A percentile compares a stretch with the other conserved stretches of the same genome.
These are phyloP conservation scores for Aspergillus vadensis DNA, from an alignment of 2,329 filamentous ascomycete species.

Conservation along the genomic window DNA sequence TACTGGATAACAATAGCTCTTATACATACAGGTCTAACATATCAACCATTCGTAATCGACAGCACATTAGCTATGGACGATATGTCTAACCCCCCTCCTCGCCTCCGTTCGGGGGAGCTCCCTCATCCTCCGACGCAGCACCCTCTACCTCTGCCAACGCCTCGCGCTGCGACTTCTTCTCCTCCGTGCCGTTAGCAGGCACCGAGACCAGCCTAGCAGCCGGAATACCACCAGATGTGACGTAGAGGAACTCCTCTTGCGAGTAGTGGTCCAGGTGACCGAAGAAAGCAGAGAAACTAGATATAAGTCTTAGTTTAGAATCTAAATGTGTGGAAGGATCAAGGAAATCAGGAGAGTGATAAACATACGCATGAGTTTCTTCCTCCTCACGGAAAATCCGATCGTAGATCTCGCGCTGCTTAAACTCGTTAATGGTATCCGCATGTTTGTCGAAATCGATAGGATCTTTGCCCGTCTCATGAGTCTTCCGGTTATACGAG, in stretches of 20 bases:
- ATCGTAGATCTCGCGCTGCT: slow-evolving; percentile 87
- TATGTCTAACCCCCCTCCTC: not conserved
- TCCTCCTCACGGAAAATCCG: slow-evolving; percentile 90
- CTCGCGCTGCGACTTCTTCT: slow-evolving; percentile 30
- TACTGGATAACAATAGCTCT: not conserved
- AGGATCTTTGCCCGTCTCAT: slow-evolving; percentile 57
- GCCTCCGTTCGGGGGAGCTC: slow-evolving; percentile 4
- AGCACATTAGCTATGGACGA: not conserved
- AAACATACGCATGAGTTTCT: slow-evolving; percentile 76
- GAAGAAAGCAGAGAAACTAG: slow-evolving; percentile 74
- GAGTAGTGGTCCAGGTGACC: slow-evolving; percentile 76
- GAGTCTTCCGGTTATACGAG: slow-evolving; percentile 76
- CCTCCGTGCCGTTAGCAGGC: slow-evolving; percentile 7
- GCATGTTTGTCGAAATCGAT: slow-evolving; percentile 81
- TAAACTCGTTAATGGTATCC: slow-evolving; percentile 81
- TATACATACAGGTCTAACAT: not conserved
- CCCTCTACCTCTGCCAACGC: slow-evolving; percentile 37
- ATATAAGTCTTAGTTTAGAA: not conserved
- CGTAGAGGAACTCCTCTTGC: slow-evolving; percentile 71
- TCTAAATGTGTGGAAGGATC: not conserved
- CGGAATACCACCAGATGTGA: slow-evolving; percentile 68
- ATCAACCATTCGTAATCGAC: not conserved
- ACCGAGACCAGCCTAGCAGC: slow-evolving; percentile 52
- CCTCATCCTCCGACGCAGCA: slow-evolving; percentile 34
- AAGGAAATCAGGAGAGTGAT: slow-evolving; percentile 5